These are phyloP conservation scores for Ophiocordyceps camponoti-floridani DNA, from an alignment of 2,329 filamentous ascomycete species.

Conservation along the genomic window DNA sequence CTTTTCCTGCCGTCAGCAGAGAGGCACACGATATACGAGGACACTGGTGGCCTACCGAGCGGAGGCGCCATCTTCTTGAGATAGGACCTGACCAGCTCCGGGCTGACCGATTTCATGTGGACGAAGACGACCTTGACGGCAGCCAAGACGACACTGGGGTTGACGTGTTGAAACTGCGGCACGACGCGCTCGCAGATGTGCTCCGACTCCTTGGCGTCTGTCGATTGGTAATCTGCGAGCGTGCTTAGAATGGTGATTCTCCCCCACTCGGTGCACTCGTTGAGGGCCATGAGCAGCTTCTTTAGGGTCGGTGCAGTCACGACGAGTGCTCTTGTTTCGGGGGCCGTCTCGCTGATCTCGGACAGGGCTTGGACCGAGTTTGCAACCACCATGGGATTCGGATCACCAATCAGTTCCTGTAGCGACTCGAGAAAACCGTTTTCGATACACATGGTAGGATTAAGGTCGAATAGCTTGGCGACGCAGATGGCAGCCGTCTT, in stretches of 20 bases:
- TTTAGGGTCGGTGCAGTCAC: slow-evolving; percentile 73
- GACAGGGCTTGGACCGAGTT: slow-evolving; percentile 84
- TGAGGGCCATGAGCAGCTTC: slow-evolving; percentile 90
- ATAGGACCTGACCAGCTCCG: slow-evolving; percentile 67
- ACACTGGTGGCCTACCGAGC: slow-evolving; percentile 82
- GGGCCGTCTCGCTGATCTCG: slow-evolving; percentile 79
- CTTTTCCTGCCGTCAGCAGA: slow-evolving; percentile 79
- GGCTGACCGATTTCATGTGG: slow-evolving; percentile 74
- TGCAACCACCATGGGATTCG: slow-evolving; percentile 93
- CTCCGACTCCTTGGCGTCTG: slow-evolving; percentile 89
- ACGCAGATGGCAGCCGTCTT: slow-evolving; percentile 96
- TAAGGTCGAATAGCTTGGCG: slow-evolving; percentile 94
- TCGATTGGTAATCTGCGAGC: slow-evolving; percentile 69
- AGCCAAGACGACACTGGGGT: slow-evolving; percentile 90
- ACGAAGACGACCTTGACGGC: slow-evolving; percentile 96
- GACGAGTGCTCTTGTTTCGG: slow-evolving; percentile 73
- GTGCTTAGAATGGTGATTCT: slow-evolving; percentile 84
- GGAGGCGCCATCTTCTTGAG: slow-evolving; percentile 98
- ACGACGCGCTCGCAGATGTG: slow-evolving; percentile 94
- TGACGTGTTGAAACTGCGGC: slow-evolving; percentile 96
- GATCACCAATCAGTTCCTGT: slow-evolving; percentile 78
- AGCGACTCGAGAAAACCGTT: slow-evolving; percentile 86
- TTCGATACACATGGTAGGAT: slow-evolving; percentile 76
- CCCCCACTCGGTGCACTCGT: slow-evolving; percentile 98
- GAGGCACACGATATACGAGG: slow-evolving; percentile 76